Evolutionary conservation across 306 rosid genomes (phyloP), one percentile per base, ranked within the genome.

Genomic region (Fragaria vesca): DNA sequence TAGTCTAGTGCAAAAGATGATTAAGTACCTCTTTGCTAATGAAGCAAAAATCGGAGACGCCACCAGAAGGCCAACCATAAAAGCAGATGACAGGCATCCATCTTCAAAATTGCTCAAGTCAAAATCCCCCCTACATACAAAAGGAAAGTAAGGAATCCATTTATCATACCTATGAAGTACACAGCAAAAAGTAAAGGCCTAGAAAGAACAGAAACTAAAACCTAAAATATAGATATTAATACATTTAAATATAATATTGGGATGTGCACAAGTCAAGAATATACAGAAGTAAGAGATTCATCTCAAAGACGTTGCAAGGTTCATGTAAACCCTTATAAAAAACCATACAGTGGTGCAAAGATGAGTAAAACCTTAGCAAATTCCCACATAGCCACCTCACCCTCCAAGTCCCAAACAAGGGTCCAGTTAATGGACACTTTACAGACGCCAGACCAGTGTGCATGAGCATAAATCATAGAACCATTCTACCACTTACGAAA

Each of bases 21-120:
- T 11, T 61, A 13, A 16, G 21, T 75, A 94, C 98, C 97, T 94
- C 86, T 92, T 92, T 69, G 96, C 90, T 68, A 92, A 84, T 47
- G 93, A 88, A 63, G 98, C 98, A 81, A 94, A 94, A 82, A 92
- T 86, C 51, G 97, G 97, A 76, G 97, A 94, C 78, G 97, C 91
- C 76, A 94, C 65, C 50, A 94, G 86, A 83, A 94, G 98, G 65
- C 98, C 98, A 79, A 90, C 97, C 98, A 94, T 90, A 83, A 94
- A 94, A 47, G 97, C 98, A 83, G 96, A 94, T 69, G 98, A 92
- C 52, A 94, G 80, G 76, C 89, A 78, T 42, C 98, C 98, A 87
- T 94, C 98, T 85, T 94, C 85, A 80, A 92, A 94, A 81, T 94
- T 94, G 81, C 65, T 94, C 88, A 94, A 89, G 87, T 90, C 80